Percentiles rank a stretch among this genome's conserved stretches.
phyloP scores from a whole-genome alignment of 2,329 filamentous ascomycete species.

The Mariannaea elegans region DNA sequence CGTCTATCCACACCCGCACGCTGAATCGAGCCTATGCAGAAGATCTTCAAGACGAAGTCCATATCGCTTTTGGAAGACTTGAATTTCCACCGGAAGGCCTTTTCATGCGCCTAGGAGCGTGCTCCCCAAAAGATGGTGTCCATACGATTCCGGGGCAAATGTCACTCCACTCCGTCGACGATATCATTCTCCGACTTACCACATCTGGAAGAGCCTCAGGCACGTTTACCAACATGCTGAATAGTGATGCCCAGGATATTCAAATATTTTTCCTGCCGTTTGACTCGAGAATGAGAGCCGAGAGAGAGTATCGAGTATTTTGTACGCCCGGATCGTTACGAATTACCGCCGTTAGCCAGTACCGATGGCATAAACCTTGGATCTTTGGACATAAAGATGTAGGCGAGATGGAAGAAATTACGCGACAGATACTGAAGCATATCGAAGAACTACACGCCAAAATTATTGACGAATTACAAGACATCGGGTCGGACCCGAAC shows the following conservation, averaged over 20 bases:
- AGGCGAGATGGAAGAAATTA: constrained; percentile 14
- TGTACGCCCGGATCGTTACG: not conserved
- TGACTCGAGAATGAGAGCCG: not conserved
- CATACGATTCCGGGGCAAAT: constrained; percentile 23
- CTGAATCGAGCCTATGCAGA: constrained; percentile 45
- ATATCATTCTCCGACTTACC: constrained; percentile 49
- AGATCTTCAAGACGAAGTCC: constrained; percentile 44
- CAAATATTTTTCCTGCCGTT: constrained; percentile 4
- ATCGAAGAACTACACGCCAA: constrained; percentile 32
- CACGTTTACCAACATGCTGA: constrained; percentile 37
- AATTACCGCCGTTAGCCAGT: constrained; percentile 10
- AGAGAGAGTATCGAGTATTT: constrained; percentile 5
- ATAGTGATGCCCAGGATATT: constrained; percentile 20
- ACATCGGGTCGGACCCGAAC: not conserved
- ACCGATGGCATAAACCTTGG: constrained; percentile 15
- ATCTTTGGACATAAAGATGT: constrained; percentile 5
- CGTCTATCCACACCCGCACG: constrained; percentile 43
- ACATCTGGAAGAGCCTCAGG: constrained; percentile 49
- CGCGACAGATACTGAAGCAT: constrained; percentile 27
- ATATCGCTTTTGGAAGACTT: constrained; percentile 22
- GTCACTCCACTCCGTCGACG: constrained; percentile 41
- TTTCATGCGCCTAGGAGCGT: constrained; percentile 12
- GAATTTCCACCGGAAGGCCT: not conserved
- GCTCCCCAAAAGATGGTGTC: constrained; percentile 8
- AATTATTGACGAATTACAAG: constrained; percentile 40